Percentiles rank a stretch among this genome's conserved stretches.
Evolutionary conservation across 208 protist species (phyloP).

Genomic region (Herpetomonas samuelpessoai): DNA sequence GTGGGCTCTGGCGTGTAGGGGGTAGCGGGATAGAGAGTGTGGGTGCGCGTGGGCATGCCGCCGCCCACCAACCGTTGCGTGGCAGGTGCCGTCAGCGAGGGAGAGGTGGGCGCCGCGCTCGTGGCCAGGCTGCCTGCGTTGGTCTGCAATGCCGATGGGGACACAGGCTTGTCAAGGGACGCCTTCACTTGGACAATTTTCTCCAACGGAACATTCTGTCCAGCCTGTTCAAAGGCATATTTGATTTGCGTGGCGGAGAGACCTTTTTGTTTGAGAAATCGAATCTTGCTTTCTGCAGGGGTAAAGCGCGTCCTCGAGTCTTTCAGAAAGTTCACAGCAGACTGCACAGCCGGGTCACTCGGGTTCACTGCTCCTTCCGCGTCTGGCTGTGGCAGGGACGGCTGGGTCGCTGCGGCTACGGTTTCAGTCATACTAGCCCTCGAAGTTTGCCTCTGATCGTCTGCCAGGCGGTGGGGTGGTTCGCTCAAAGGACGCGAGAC

Average conservation of each 20-base stretch:
- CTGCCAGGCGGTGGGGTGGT: no score
- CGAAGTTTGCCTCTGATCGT: no score
- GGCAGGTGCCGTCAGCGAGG: background rate
- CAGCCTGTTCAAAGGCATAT: conserved; percentile 56
- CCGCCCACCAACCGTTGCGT: background rate
- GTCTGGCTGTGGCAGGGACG: conserved; percentile 18
- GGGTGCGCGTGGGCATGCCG: conserved; percentile 17
- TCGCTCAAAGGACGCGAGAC: no score
- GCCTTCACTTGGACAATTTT: conserved; percentile 35
- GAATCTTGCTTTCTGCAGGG: conserved; percentile 56
- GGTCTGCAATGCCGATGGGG: no score
- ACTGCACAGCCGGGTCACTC: conserved; percentile 26
- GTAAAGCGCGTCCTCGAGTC: conserved; percentile 54
- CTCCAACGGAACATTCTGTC: conserved; percentile 38
- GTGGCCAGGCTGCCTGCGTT: background rate
- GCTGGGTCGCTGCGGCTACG: background rate
- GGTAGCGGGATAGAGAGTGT: conserved; percentile 44
- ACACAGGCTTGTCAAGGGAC: background rate
- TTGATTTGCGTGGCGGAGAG: conserved; percentile 60
- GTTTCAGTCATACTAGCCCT: no score
- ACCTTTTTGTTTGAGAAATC: conserved; percentile 75
- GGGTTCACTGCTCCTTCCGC: conserved; percentile 13
- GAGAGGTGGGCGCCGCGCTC: background rate
- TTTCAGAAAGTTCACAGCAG: conserved; percentile 61
- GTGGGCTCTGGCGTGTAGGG: conserved; percentile 23